Base-by-base conservation (phyloP, 306 rosid genomes). In the Potentilla sterilis region DNA sequence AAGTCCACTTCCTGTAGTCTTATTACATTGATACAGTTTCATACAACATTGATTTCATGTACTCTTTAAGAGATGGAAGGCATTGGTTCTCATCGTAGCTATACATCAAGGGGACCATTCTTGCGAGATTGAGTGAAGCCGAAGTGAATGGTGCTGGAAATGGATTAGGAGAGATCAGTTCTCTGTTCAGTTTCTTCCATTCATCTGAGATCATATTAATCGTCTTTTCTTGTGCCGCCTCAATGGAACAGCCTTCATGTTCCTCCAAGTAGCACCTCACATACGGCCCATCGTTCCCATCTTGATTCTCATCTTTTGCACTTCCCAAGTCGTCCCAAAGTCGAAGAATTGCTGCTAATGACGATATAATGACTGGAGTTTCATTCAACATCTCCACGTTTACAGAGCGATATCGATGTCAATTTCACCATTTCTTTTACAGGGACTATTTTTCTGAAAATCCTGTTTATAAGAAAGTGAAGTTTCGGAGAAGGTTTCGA, bases 251-350 rank as follows among this genome's bases (percentile, higher is more conserved):
- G 1, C 72, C 73, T 32, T 49, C 38, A 49, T 63, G 48, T 69
- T 78, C 79, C 63, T 78, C 67, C 47, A 82, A 11, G 65, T 73
- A 79, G 51, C 79, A 72, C 41, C 58, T 58, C 69, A 68, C 28
- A 22, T 52, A 88, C 0, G 93, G 85, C 11, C 93, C 96, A 49
- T 88, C 93, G 6, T 79, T 80, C 0, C 95, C 90, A 10, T 83
- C 57, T 77, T 86, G 90, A 51, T 89, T 73, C 77, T 89, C 90
- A 52, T 89, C n/a, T 87, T 89, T 81, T 28, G 93, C 91, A 78
- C 59, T 86, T 79, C 91, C 96, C 46, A 92, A 78, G 74, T 89
- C 97, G 67, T 92, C 96, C 93, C 96, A 92, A 43, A 89, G 80
- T n/a, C n/a, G n/a, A 44, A 89, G 86, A 71, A 92, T 84, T 18